A percentile compares a stretch with the other conserved stretches of the same genome.
phyloP scores from a whole-genome alignment of 2,329 filamentous ascomycete species.

The Curvularia sp. region DNA sequence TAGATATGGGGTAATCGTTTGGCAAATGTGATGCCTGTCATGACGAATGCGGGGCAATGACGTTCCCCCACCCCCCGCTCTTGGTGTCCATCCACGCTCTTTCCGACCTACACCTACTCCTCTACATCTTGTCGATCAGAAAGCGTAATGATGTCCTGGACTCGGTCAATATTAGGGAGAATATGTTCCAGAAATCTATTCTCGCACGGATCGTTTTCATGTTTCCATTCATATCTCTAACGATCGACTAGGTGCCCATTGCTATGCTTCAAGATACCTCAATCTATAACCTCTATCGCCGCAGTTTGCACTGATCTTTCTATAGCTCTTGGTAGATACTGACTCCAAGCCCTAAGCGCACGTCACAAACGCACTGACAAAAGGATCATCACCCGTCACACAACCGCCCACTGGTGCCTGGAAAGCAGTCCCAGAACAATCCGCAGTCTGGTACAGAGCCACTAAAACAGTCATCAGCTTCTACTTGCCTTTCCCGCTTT shows the following conservation, averaged over 20 bases:
- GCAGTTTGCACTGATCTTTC: no score
- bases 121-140: not conserved
- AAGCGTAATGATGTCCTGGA: not conserved
- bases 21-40: conserved; percentile 11
- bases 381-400: conserved; percentile 16
- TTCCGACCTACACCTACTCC: not conserved
- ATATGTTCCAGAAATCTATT: not conserved
- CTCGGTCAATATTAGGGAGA: no score
- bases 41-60: conserved; percentile 30
- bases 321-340: not conserved
- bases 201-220: not conserved
- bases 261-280: not conserved
- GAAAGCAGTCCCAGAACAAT: conserved; percentile 14
- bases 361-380: conserved; percentile 18
- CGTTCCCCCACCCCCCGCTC: conserved; percentile 15
- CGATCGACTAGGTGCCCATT: not conserved
- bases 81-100: not conserved
- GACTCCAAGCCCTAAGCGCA: conserved; percentile 3
- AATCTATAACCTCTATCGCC: not conserved
- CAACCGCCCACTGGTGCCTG: conserved; percentile 12
- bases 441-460: conserved; percentile 9
- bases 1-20: conserved; percentile 16
- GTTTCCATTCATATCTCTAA: not conserved
- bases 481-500: not conserved
- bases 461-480: conserved; percentile 5